Evolutionary conservation across 2,329 filamentous ascomycete species (phyloP).

Genomic region (Phialophora expanda): DNA sequence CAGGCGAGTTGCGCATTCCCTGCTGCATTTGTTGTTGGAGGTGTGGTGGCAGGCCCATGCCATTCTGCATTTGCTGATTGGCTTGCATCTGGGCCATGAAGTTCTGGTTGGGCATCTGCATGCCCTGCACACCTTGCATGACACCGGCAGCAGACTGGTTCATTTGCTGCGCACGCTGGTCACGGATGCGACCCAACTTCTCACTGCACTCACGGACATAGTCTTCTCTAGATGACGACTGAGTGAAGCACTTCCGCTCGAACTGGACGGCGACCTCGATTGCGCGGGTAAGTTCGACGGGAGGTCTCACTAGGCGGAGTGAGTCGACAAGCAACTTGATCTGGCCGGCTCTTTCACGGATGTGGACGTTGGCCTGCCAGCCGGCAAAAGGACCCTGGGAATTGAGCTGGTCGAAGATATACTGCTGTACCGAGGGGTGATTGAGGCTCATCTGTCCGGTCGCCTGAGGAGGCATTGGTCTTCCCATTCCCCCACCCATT

Average conservation of each 20-base stretch:
- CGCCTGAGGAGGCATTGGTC: constrained; percentile 31
- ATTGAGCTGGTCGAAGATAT: constrained; percentile 49
- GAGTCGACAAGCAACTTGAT: constrained; percentile 55
- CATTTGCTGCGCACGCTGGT: constrained; percentile 51
- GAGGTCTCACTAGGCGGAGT: constrained; percentile 53
- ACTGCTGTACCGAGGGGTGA: constrained; percentile 39
- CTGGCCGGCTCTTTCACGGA: constrained; percentile 49
- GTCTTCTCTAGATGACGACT: constrained; percentile 45
- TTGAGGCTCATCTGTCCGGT: constrained; percentile 32
- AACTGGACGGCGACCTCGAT: constrained; percentile 52
- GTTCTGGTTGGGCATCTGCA: constrained; percentile 46
- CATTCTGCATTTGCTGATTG: constrained; percentile 43
- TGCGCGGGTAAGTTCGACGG: constrained; percentile 47
- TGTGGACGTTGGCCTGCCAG: constrained; percentile 51
- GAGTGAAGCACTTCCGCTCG: constrained; percentile 53
- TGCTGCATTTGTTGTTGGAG: constrained; percentile 53
- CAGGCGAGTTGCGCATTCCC: constrained; percentile 58
- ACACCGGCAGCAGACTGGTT: constrained; percentile 33
- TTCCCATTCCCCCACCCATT: constrained; percentile 28
- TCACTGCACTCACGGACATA: constrained; percentile 53
- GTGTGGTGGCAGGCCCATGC: constrained; percentile 52
- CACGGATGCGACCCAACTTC: constrained; percentile 53
- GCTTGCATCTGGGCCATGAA: constrained; percentile 43
- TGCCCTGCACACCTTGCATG: constrained; percentile 49
- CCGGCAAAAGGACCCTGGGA: constrained; percentile 51